Evolutionary conservation across 2,329 filamentous ascomycete genomes (phyloP).

Genomic region (Arthrobotrys entomopaga): DNA sequence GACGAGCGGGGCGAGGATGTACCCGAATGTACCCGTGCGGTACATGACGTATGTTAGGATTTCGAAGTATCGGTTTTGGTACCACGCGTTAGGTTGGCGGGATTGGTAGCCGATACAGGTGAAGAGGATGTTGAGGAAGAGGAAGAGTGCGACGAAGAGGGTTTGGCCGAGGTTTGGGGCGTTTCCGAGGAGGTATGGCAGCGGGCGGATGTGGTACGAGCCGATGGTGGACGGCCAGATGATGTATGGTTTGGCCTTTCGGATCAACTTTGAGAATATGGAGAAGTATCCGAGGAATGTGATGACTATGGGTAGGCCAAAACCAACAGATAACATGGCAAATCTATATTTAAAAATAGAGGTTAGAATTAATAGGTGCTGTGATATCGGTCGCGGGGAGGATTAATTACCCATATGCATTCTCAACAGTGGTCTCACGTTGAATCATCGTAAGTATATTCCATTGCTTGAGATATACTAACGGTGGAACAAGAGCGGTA

Average conservation of each 20-base stretch:
- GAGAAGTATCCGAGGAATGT: conserved; percentile 59
- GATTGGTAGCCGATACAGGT: conserved; percentile 59
- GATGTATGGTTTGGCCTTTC: conserved; percentile 60
- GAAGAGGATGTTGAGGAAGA: conserved; percentile 62
- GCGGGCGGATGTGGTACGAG: conserved; percentile 60
- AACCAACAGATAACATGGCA: conserved; percentile 58
- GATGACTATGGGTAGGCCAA: conserved; percentile 59
- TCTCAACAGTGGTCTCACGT: conserved; percentile 41
- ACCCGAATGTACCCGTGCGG: conserved; percentile 63
- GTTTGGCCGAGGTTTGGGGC: conserved; percentile 64
- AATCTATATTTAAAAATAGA: conserved; percentile 55
- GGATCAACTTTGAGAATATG: conserved; percentile 56
- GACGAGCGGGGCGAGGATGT: conserved; percentile 63
- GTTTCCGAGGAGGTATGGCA: conserved; percentile 61
- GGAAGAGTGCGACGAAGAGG: conserved; percentile 64
- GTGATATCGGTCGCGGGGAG: background rate
- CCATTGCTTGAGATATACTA: conserved; percentile 24
- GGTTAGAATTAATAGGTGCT: background rate
- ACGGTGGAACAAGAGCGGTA: conserved; percentile 54
- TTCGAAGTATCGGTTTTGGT: conserved; percentile 28
- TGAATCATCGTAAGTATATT: conserved; percentile 16
- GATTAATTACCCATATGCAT: conserved; percentile 52
- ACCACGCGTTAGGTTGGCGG: conserved; percentile 32
- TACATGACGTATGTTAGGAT: conserved; percentile 31
- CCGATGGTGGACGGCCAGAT: conserved; percentile 60